Base-by-base conservation (phyloP, 1,139 yeast species). In the Yamadazyma buinensis region DNA sequence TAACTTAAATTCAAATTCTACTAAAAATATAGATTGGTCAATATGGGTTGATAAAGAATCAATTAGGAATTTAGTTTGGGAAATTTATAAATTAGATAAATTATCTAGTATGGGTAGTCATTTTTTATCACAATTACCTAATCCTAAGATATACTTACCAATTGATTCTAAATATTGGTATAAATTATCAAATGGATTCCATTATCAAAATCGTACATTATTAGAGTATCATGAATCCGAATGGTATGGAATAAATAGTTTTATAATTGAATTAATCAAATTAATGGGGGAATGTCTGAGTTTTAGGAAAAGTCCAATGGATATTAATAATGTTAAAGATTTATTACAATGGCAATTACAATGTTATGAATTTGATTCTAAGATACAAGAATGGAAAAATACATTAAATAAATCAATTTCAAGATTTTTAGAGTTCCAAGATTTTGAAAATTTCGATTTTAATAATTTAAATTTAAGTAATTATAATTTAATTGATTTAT, bases 41-140 rank as follows among this genome's bases (percentile, higher is more conserved):
- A 37, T 39, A 18, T 56, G 59, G 56, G 42, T 49, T 4, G 55
- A 52, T 22, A 46, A 44, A 23, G 60, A 57, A 28, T 38, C 43
- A 3, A 32, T 51, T 28, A 36, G 58, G n/a, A 43, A 54, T 18
- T 34, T 57, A 10, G 50, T 54, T 14, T 57, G 61, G 61, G 59
- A 55, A 17, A 46, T 57, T 17, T 55, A 52, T 29, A 44, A 49
- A 18, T 43, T 57, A 18, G 61, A 57, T 35, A 43, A 39, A 28
- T 28, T 41, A 10, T 38, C 41, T 19, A 46, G 46, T 30, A 44
- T 43, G 39, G 48, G 42, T 11, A 42, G 42, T 26, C 42, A 40
- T 26, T 42, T 43, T 25, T 23, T 26, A 11, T 19, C 43, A 10
- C 42, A 44, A 29, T 32, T 44, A 7, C 42, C 43, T 2, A 22